Evolutionary conservation across 495 filamentous ascomycete species (phyloP).

Genomic region (Rhypophila decipiens): DNA sequence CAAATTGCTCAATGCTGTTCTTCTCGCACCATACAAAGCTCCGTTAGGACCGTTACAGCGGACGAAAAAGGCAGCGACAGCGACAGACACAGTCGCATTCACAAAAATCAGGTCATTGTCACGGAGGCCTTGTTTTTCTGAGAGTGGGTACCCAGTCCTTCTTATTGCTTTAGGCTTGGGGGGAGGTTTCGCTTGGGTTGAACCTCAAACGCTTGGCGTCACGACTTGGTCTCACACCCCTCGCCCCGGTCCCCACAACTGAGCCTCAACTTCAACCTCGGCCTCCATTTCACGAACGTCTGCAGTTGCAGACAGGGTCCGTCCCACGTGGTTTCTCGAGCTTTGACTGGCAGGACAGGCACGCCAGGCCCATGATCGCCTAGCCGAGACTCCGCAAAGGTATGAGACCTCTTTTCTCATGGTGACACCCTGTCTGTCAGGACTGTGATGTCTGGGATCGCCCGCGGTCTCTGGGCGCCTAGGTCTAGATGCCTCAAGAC

Average conservation of each 20-base stretch:
- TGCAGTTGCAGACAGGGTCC: conserved; percentile 3
- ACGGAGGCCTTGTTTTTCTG: too few species aligned
- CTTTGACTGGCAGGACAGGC: too few species aligned
- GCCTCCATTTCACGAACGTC: neutral
- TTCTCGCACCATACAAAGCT: too few species aligned
- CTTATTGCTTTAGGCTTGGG: neutral
- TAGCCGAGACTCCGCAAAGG: conserved; percentile 10
- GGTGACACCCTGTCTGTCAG: too few species aligned
- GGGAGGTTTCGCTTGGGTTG: conserved; percentile 26
- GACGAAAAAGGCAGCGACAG: too few species aligned
- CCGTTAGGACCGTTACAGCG: too few species aligned
- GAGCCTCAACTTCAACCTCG: conserved; percentile 20
- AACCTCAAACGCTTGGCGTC: conserved; percentile 29
- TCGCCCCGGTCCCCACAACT: conserved; percentile 10
- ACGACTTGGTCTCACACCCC: conserved; percentile 29
- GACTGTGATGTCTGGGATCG: too few species aligned
- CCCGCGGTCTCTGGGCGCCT: too few species aligned
- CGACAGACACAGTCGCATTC: too few species aligned
- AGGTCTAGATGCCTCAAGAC: too few species aligned
- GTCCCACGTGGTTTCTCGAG: conserved; percentile 7
- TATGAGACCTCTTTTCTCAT: neutral
- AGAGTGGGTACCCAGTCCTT: conserved; percentile 4
- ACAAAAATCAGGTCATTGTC: too few species aligned
- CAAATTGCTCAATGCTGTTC: too few species aligned
- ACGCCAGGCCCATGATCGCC: neutral